Base-by-base conservation (phyloP, 352 stramenopile genomes). In the Phytophthora quininea region DNA sequence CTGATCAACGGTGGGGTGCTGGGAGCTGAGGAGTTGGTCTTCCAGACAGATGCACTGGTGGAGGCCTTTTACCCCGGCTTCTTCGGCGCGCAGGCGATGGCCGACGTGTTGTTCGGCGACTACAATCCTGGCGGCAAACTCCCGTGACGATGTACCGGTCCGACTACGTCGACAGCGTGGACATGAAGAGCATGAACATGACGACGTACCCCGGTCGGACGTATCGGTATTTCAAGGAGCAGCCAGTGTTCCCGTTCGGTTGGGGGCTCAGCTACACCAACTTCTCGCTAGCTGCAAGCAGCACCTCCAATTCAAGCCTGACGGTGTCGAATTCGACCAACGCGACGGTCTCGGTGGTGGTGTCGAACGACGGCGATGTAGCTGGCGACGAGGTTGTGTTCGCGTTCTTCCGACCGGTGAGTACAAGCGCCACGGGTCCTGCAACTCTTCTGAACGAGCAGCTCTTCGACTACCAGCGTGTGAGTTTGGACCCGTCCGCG, bases 151-250 rank as follows among this genome's bases (percentile, higher is more conserved):
- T 96, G 69, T 92, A 91, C 31, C 72, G 74, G 15, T 88, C 81
- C 9, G 80, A 86, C 58, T 92, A 89, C 55, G 61, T 88, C 31
- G 59, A 88, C 40, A 53, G 59, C 2, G 73, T 95, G 9, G 37
- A 78, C 8, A 90, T 93, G 74, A 87, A 76, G 63, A 90, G 84
- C 66, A 95, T 96, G 81, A 84, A 84, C 70, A 95, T 97, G 88
- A 92, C 83, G 33, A 58, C 73, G 48, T 86, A 78, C 48, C 89
- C 89, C 0, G 90, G 90, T 1, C 79, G 90, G 12, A 95, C 89
- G 27, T 95, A 97, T 65, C 74, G 89, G 0, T 97, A 97, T 65
- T 97, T 86, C 74, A 91, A 82, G 56, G 88, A 89, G 47, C 63
- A 88, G n/a, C 78, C 84, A 1, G 80, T 97, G 30, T 93, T 93